A percentile compares a stretch with the other conserved stretches of the same genome.
phyloP scores from a whole-genome alignment of 2,329 filamentous ascomycete species.

The Diaporthe vaccinii region DNA sequence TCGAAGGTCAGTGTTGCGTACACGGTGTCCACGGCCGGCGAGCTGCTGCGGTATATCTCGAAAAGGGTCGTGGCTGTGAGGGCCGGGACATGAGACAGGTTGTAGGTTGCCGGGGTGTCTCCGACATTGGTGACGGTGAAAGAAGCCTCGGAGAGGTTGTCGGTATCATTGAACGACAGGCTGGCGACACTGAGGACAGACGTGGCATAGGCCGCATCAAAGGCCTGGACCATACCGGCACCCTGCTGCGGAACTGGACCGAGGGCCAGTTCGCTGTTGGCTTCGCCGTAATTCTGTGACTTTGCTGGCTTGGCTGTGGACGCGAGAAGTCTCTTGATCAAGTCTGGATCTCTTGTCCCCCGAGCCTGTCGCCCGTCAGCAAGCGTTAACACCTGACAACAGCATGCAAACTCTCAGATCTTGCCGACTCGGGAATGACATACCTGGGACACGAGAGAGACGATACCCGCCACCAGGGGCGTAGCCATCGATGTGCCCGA shows the following conservation, averaged over 20 bases:
- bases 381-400: not conserved
- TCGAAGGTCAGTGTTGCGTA: slow-evolving; percentile 13
- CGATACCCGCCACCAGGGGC: slow-evolving; percentile 55
- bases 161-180: slow-evolving; percentile 61
- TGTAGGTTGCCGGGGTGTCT: slow-evolving; percentile 52
- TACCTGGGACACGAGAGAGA: slow-evolving; percentile 36
- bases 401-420: too few relatives aligned
- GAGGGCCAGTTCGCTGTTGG: slow-evolving; percentile 33
- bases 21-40: not conserved
- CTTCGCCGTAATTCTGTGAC: slow-evolving; percentile 50
- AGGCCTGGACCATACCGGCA: slow-evolving; percentile 57
- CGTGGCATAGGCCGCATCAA: slow-evolving; percentile 54
- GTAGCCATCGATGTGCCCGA: slow-evolving; percentile 74
- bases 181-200: slow-evolving; percentile 53
- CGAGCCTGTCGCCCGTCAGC: slow-evolving; percentile 19
- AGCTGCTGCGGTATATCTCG: slow-evolving; percentile 26
- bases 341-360: slow-evolving; percentile 5
- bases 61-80: slow-evolving; percentile 52
- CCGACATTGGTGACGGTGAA: slow-evolving; percentile 58
- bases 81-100: slow-evolving; percentile 51
- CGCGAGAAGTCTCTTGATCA: slow-evolving; percentile 29
- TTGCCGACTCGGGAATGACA: not conserved
- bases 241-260: slow-evolving; percentile 59
- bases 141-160: slow-evolving; percentile 47
- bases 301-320: slow-evolving; percentile 46